Conservation (phyloP, 1,139 yeast genomes). For the Petasospora fabianii region DNA sequence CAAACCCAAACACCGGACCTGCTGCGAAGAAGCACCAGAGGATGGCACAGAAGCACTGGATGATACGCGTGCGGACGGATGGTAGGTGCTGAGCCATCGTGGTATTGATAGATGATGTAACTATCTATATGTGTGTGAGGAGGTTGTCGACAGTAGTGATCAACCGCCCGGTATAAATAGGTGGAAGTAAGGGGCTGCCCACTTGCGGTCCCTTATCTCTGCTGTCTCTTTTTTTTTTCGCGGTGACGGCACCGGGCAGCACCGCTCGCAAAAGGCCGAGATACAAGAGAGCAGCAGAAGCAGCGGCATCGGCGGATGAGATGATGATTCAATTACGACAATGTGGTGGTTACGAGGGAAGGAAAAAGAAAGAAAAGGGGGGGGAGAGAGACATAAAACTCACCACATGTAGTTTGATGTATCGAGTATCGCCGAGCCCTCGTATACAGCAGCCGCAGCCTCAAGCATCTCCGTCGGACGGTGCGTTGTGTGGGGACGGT, state of each 20-base stretch:
- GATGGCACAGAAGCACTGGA: slow-evolving; percentile 53
- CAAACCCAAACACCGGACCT: slow-evolving; percentile 92
- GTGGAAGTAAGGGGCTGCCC: not conserved
- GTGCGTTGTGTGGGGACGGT: no score
- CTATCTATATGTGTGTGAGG: not conserved
- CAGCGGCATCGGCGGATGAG: not conserved
- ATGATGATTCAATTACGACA: no score
- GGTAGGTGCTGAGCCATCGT: slow-evolving; percentile 1
- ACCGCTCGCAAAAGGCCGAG: slow-evolving; percentile 7
- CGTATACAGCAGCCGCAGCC: no score
- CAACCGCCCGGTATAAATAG: no score
- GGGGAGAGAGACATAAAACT: no score
- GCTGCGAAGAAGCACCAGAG: slow-evolving; percentile 88
- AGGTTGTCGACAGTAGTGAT: not conserved
- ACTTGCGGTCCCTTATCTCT: slow-evolving; percentile 2
- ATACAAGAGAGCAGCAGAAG: not conserved
- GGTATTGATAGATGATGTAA: not conserved
- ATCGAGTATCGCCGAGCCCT: no score
- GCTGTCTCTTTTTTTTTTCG: slow-evolving; percentile 1
- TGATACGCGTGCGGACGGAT: slow-evolving; percentile 8
- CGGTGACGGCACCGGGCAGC: not conserved
- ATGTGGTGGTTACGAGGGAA: no score
- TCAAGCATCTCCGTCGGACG: no score
- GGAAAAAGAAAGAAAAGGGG: no score
- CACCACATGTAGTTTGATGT: no score